These are phyloP conservation scores for Lunularia cruciata DNA, from an alignment of 225 moss, liverwort and hornwort species.

Conservation along the genomic window DNA sequence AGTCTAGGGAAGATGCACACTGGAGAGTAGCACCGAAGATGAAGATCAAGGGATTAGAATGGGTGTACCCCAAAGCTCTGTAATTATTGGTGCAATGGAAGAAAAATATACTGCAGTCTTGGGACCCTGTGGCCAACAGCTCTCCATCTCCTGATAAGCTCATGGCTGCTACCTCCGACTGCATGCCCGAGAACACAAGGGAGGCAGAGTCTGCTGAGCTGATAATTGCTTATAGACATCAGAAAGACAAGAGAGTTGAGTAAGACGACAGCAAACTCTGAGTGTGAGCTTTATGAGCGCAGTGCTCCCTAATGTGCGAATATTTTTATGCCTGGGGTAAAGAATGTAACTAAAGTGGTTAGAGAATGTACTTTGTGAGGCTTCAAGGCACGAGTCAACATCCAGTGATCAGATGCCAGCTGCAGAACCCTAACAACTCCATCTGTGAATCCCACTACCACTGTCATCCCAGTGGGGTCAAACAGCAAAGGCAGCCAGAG, in stretches of 20 bases:
- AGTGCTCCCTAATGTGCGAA: neutral
- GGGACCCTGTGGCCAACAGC: conserved; percentile 61
- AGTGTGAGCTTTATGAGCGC: neutral
- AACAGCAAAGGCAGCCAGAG: conserved; percentile 76
- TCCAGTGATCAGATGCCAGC: conserved; percentile 61
- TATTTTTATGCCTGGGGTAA: neutral
- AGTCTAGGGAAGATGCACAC: neutral
- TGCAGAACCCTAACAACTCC: conserved; percentile 73
- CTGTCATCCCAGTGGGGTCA: conserved; percentile 63
- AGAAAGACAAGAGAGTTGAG: neutral
- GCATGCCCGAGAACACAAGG: conserved; percentile 24
- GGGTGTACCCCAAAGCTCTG: conserved; percentile 69
- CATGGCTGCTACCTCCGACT: conserved; percentile 74
- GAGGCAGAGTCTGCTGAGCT: no score
- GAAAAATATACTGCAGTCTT: conserved; percentile 80
- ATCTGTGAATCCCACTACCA: conserved; percentile 77
- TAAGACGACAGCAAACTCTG: neutral
- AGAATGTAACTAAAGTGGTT: neutral
- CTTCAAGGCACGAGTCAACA: conserved; percentile 63
- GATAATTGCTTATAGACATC: neutral
- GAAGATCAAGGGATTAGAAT: neutral
- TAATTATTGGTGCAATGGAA: conserved; percentile 68
- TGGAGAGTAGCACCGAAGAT: neutral
- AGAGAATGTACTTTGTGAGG: conserved; percentile 91
- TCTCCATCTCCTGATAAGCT: conserved; percentile 68